A percentile compares a stretch with the other conserved stretches of the same genome.
These are phyloP conservation scores for Syzygium jambos DNA, from an alignment of 345 rosid genomes.

Conservation along the genomic window DNA sequence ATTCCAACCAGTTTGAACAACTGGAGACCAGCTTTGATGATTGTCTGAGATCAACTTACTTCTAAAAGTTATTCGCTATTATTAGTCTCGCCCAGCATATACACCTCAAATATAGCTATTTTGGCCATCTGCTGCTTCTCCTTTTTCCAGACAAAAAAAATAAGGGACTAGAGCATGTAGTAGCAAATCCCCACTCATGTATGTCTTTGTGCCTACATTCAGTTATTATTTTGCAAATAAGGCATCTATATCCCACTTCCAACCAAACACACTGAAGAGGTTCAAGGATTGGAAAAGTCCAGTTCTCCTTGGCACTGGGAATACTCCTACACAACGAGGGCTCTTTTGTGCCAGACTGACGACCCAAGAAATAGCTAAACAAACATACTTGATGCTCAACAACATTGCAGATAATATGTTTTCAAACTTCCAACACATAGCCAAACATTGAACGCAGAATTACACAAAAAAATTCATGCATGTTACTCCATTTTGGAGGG, in stretches of 20 bases:
- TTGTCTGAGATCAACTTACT: neutral
- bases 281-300: neutral
- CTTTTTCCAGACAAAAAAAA: neutral
- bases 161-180: neutral
- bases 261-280: neutral
- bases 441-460: neutral
- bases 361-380: neutral
- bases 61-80: neutral
- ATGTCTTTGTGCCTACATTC: neutral
- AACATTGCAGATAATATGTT: neutral
- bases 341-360: neutral
- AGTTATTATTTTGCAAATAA: neutral
- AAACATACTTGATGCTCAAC: neutral
- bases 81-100: neutral
- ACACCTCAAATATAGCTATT: neutral
- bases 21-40: neutral
- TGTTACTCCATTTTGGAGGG: neutral
- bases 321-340: neutral
- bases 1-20: neutral
- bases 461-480: too few relatives aligned
- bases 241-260: neutral
- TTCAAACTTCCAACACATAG: neutral
- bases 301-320: neutral
- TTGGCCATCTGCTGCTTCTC: neutral
- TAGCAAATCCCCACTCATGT: neutral